Evolutionary conservation across 345 rosid species (phyloP), one percentile per base, ranked within the genome.

Genomic region (Eucalyptus pauciflora): DNA sequence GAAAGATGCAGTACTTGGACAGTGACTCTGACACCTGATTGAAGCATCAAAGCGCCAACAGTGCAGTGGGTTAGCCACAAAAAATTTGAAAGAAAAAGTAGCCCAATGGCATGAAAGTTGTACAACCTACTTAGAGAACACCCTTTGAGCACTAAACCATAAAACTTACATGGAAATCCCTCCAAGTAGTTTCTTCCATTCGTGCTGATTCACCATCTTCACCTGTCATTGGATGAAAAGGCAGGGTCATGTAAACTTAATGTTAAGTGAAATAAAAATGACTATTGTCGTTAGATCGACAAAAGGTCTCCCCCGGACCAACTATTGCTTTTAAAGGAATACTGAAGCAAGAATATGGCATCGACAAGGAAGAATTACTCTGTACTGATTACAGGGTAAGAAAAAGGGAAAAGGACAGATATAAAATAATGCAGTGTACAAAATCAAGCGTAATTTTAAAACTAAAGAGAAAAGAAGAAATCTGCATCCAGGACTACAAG

Each of bases 1-100:
- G 89, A 37, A 97, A 92, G 88, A 97, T 86, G 87, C 99, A 96
- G 92, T 93, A 94, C 93, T 96, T 97, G 3, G 95, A 95, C 88
- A 97, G 46, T 13, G 97, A 91, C 88, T 96, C 97, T 27, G 93
- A 94, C 81, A 96, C 96, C 99, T 97, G 89, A 88, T 88, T 80
- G 50, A 67, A 89, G 71, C 29, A 81, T 29, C 31, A 49, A 41
- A 83, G 51, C 41, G 18, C 81, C 29, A n/a, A 15, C 41, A 37
- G 45, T 87, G 27, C 31, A 54, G 50, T 69, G 45, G 60, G 62
- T 54, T 54, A 87, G 49, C 64, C 67, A 49, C 13, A 54, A 33
- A 54, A 45, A 45, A 7, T 27, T 46, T 62, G 46, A 52, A 50
- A 24, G 50, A 83, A 56, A 54, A 51, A 81, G 54, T n/a, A 69